A percentile compares a stretch with the other conserved stretches of the same genome.
Evolutionary conservation across 2,329 filamentous ascomycete genomes (phyloP).

Genomic region (Fusarium hostae): DNA sequence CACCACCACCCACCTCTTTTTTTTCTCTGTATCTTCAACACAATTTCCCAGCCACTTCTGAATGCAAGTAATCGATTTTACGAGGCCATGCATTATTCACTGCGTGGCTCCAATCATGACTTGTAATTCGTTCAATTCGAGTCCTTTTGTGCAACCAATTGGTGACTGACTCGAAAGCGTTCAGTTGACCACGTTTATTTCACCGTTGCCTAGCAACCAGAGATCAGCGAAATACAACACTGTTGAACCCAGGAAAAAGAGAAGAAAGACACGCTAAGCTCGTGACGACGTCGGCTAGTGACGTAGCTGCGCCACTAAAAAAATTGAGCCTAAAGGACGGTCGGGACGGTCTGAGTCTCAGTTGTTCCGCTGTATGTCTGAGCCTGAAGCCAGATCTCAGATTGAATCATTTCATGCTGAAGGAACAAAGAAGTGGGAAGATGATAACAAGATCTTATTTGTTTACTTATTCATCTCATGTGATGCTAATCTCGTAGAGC

Average conservation of each 20-base stretch:
- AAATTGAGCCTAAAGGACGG: neutral
- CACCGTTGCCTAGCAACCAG: slow-evolving; percentile 40
- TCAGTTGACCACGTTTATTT: slow-evolving; percentile 7
- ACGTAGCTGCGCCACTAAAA: slow-evolving; percentile 39
- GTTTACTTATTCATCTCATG: neutral
- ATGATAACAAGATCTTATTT: neutral
- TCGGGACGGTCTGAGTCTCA: neutral
- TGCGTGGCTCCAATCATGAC: slow-evolving; percentile 40
- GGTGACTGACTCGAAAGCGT: slow-evolving; percentile 20
- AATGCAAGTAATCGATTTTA: slow-evolving; percentile 4
- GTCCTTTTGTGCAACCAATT: slow-evolving; percentile 6
- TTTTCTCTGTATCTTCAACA: neutral
- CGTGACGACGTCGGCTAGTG: slow-evolving; percentile 41
- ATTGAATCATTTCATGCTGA: neutral
- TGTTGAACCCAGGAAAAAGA: neutral
- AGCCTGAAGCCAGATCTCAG: slow-evolving; percentile 9
- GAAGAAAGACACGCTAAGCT: slow-evolving; percentile 27
- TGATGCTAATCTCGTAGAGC: neutral
- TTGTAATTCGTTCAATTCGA: neutral
- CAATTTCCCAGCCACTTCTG: slow-evolving; percentile 14
- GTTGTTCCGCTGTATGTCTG: slow-evolving; percentile 19
- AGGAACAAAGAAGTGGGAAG: neutral
- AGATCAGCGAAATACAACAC: slow-evolving; percentile 3
- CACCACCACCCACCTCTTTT: slow-evolving; percentile 20
- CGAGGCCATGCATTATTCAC: neutral